Evolutionary conservation across 352 stramenopile genomes (phyloP).

Genomic region (Phytophthora parvispora): DNA sequence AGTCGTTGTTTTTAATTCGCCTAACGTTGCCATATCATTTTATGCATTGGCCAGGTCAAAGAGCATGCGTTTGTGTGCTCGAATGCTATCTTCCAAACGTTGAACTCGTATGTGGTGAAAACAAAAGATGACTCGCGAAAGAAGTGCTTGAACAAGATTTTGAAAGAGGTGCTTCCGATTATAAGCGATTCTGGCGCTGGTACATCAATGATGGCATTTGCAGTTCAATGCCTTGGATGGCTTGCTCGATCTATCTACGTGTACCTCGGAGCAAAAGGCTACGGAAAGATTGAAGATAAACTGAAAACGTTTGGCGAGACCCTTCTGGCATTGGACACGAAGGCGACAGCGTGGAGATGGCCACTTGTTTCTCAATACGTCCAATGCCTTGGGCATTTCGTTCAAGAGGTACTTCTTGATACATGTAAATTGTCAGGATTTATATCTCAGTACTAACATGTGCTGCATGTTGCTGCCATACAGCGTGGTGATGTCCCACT

Average conservation of each 20-base stretch:
- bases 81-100: conserved; percentile 49
- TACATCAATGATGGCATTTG: conserved; percentile 53
- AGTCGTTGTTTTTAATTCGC: too few species aligned
- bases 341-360: conserved; percentile 65
- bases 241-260: conserved; percentile 53
- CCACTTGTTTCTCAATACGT: conserved; percentile 64
- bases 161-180: conserved; percentile 76
- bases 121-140: conserved; percentile 63
- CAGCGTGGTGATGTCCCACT: conserved; percentile 38
- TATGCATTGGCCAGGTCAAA: conserved; percentile 64
- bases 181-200: conserved; percentile 58
- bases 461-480: conserved; percentile 2
- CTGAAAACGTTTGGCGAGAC: conserved; percentile 78
- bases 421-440: background rate
- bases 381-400: conserved; percentile 67
- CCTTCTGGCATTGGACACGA: conserved; percentile 65
- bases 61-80: conserved; percentile 64
- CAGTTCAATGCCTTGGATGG: conserved; percentile 63
- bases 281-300: conserved; percentile 77
- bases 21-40: background rate
- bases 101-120: conserved; percentile 51
- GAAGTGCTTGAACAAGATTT: conserved; percentile 74
- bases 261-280: conserved; percentile 62
- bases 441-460: conserved; percentile 11
- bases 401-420: conserved; percentile 52